Base-by-base conservation (phyloP, 805 yeast species). In the Hanseniaspora occidentalis region DNA sequence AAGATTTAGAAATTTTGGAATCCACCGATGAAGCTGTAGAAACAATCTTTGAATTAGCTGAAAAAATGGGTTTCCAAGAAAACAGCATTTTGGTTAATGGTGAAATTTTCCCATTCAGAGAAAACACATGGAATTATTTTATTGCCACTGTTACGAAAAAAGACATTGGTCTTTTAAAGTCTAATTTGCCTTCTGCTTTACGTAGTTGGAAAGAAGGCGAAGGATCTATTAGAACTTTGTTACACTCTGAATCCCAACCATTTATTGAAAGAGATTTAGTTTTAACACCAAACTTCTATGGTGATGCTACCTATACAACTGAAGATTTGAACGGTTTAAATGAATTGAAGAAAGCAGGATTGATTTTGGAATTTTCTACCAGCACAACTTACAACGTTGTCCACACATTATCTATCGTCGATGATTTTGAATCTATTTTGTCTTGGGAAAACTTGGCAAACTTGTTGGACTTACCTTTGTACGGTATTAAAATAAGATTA, bases 61-160 rank as follows among this genome's bases (percentile, higher is more conserved):
- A 24, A 14, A 24, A 42, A 7, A 49, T 45, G 37, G 35, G 42
- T 19, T 14, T 41, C 14, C 43, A 40, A 10, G 27, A 36, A 33
- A 77, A 89, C 0, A 56, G 71, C 0, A 61, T 84, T 3, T 67
- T 85, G 38, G 73, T 75, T 22, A 82, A 89, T 56, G 97, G 97
- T 35, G 77, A 78, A 6, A 68, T 82, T 14, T 60, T 65, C 43
- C 69, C 67, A 3, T 65, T 79, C 47, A 64, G 60, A 27, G 59
- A 67, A 1, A 62, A 67, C 38, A 47, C 54, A 3, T 80, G 84
- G 81, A 75, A 76, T 45, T 61, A 62, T 34, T 53, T 69, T 1
- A 56, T 79, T 50, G 67, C 74, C 3, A 65, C 58, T 27, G 82
- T 78, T 47, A 47, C 77, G 14, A 59, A 63, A 19, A 65, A 61